Conservation (phyloP, 768 basidiomycete species). For the Podaxis sp. region DNA sequence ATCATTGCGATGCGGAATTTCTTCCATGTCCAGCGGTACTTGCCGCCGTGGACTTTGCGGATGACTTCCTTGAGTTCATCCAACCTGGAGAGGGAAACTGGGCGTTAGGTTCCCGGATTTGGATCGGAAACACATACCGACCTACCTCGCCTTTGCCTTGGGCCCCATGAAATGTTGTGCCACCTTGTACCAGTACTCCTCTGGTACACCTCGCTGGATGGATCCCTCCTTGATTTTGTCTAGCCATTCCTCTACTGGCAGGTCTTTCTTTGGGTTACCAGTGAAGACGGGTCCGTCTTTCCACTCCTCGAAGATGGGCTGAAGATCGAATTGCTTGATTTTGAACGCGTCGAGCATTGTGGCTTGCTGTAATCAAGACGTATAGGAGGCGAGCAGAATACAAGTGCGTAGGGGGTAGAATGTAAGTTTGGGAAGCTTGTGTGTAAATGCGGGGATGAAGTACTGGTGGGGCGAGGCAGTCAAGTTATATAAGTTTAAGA, state of each 20-base stretch:
- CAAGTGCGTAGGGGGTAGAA: background rate
- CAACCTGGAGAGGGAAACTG: conserved; percentile 32
- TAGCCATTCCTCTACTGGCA: conserved; percentile 69
- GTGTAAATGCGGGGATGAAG: conserved; percentile 3
- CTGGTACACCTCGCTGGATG: conserved; percentile 62
- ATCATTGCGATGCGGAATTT: conserved; percentile 74
- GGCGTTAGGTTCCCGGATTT: background rate
- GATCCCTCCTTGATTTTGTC: conserved; percentile 70
- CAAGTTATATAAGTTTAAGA: background rate
- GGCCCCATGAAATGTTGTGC: conserved; percentile 73
- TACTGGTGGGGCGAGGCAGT: background rate
- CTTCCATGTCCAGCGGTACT: conserved; percentile 82
- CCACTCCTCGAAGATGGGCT: conserved; percentile 65
- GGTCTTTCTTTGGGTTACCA: conserved; percentile 67
- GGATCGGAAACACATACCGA: background rate
- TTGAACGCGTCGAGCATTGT: conserved; percentile 73
- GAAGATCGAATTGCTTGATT: conserved; percentile 72
- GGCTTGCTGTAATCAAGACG: conserved; percentile 1
- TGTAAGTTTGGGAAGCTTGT: background rate
- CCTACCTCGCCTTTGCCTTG: conserved; percentile 56
- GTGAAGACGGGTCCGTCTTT: conserved; percentile 59
- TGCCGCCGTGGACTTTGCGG: conserved; percentile 68
- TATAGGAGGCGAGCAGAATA: conserved; percentile 3
- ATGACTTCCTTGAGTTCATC: conserved; percentile 71
- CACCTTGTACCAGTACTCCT: conserved; percentile 81